Evolutionary conservation across 345 rosid species (phyloP).

Genomic region (Camelina neglecta): DNA sequence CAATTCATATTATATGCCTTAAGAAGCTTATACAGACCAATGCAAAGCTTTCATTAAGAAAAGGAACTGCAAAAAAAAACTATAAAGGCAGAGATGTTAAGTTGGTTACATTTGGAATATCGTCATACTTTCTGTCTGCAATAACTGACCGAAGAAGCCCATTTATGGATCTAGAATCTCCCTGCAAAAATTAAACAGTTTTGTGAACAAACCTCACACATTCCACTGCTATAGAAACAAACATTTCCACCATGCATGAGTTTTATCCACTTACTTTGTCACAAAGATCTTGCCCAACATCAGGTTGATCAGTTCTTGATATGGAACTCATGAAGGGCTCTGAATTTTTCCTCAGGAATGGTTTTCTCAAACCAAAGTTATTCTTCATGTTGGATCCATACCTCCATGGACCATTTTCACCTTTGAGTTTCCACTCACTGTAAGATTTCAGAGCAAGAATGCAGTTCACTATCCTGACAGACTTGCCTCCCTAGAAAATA

Average conservation of each 20-base stretch:
- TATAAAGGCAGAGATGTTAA: neutral
- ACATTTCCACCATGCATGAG: conserved; percentile 17
- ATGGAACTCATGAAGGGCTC: conserved; percentile 73
- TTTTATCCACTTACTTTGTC: conserved; percentile 59
- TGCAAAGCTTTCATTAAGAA: conserved; percentile 13
- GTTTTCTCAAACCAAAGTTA: conserved; percentile 48
- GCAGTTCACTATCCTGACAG: conserved; percentile 73
- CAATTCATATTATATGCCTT: conserved; percentile 7
- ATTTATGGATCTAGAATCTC: conserved; percentile 57
- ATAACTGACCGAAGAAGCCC: conserved; percentile 69
- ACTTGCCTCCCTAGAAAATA: conserved; percentile 75
- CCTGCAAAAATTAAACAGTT: conserved; percentile 48
- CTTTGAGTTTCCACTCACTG: conserved; percentile 75
- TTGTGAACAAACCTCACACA: neutral
- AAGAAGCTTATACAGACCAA: neutral
- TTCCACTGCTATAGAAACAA: conserved; percentile 12
- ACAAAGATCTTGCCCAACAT: conserved; percentile 53
- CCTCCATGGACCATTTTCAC: conserved; percentile 76
- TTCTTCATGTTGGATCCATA: conserved; percentile 57
- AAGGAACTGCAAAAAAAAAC: neutral
- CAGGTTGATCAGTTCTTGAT: conserved; percentile 52
- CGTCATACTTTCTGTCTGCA: conserved; percentile 73
- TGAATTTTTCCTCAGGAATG: conserved; percentile 62
- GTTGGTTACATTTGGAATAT: conserved; percentile 67
- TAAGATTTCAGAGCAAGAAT: conserved; percentile 87